Evolutionary conservation across 2,329 filamentous ascomycete genomes (phyloP).

Genomic region (Coniochaeta ligniaria): DNA sequence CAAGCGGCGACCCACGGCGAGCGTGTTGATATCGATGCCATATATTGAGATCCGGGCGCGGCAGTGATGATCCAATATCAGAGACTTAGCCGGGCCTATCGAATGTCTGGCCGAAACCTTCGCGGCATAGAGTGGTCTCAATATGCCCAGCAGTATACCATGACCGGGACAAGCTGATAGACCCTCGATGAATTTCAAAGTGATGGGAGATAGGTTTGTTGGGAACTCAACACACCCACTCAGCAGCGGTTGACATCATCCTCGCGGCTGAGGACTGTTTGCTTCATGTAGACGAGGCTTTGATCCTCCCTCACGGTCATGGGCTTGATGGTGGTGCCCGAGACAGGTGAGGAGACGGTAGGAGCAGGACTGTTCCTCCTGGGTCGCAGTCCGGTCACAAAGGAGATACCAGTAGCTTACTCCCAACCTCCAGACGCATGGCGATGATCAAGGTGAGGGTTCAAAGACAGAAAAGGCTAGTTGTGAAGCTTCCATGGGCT

Average conservation of each 20-base stretch:
- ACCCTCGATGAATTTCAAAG: neutral
- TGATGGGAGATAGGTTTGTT: neutral
- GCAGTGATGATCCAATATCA: neutral
- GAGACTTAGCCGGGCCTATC: neutral
- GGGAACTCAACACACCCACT: neutral
- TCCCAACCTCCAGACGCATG: too few relatives aligned
- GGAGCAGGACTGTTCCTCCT: neutral
- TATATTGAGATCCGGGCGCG: neutral
- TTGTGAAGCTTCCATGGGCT: too few relatives aligned
- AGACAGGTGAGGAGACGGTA: neutral
- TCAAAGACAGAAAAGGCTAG: too few relatives aligned
- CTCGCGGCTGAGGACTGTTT: neutral
- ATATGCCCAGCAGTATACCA: neutral
- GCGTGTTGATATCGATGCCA: neutral
- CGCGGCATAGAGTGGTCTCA: neutral
- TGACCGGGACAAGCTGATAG: neutral
- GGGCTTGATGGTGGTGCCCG: neutral
- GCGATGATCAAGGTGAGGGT: too few relatives aligned
- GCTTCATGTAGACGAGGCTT: neutral
- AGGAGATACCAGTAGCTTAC: neutral
- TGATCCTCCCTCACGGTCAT: neutral
- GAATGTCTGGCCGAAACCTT: neutral
- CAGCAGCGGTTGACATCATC: neutral
- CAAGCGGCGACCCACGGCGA: neutral
- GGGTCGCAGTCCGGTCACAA: neutral